Evolutionary conservation across 306 rosid genomes (phyloP).

Genomic region (Inga leiocalycina): DNA sequence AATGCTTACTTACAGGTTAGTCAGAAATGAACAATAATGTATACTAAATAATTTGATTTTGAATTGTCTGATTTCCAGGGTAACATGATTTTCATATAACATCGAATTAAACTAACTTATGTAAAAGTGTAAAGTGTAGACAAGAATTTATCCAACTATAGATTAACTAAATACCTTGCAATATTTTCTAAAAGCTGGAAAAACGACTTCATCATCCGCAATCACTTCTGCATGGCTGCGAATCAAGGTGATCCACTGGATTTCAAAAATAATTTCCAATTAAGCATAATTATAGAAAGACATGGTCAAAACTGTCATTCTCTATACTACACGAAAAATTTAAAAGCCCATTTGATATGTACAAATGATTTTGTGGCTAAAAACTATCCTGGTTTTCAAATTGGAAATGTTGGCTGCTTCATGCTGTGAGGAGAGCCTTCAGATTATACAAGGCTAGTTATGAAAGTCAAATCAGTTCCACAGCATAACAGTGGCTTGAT

Average conservation of each 20-base stretch:
- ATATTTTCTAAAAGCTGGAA: conserved; percentile 64
- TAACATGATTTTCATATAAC: not conserved
- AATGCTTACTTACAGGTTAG: conserved; percentile 18
- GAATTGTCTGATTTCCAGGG: conserved; percentile 12
- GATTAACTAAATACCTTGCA: conserved; percentile 65
- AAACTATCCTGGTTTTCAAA: conserved; percentile 19
- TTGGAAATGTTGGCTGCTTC: not conserved
- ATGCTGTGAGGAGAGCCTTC: not conserved
- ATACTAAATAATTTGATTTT: conserved; percentile 22
- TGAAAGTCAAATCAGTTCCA: conserved; percentile 9
- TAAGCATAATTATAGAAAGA: conserved; percentile 29
- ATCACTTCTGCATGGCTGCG: conserved; percentile 87
- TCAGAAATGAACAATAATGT: conserved; percentile 1
- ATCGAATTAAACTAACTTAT: conserved; percentile 12
- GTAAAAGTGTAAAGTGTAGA: not conserved
- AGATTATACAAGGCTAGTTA: not conserved
- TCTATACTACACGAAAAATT: conserved; percentile 14
- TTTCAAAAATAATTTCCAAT: conserved; percentile 46
- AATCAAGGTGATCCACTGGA: conserved; percentile 84
- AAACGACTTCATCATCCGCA: conserved; percentile 66
- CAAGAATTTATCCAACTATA: conserved; percentile 11
- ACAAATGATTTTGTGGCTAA: conserved; percentile 4
- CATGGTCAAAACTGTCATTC: conserved; percentile 19
- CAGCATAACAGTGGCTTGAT: not conserved
- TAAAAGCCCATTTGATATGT: conserved; percentile 1